phyloP scores from a whole-genome alignment of 1,139 yeast genomes.

The Diutina catenulata region DNA sequence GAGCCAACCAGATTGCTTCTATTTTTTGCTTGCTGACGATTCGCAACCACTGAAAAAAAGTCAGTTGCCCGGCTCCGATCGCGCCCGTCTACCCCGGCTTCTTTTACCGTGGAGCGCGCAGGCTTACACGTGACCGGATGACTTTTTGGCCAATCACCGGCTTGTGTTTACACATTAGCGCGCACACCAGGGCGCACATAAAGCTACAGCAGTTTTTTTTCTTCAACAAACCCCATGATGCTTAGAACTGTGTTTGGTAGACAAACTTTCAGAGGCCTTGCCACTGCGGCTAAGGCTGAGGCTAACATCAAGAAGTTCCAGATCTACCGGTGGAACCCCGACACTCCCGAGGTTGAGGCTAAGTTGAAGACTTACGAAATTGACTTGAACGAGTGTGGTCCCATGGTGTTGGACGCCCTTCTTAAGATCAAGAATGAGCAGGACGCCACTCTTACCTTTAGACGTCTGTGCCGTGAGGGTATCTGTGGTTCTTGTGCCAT shows the following conservation, averaged over 20 bases:
- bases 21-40: too few relatives aligned
- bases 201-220: too few relatives aligned
- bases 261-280: constrained; percentile 22
- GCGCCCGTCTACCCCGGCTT: too few relatives aligned
- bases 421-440: constrained; percentile 93
- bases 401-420: constrained; percentile 94
- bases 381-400: constrained; percentile 88
- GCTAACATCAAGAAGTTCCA: constrained; percentile 74
- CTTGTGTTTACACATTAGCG: too few relatives aligned
- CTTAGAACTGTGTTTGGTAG: constrained; percentile 12
- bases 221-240: constrained; percentile 9
- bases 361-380: constrained; percentile 70
- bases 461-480: constrained; percentile 99
- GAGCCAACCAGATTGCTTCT: too few relatives aligned
- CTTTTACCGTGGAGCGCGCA: too few relatives aligned
- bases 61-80: too few relatives aligned
- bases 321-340: constrained; percentile 98
- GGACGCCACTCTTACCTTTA: constrained; percentile 87
- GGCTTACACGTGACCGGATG: too few relatives aligned
- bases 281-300: constrained; percentile 22
- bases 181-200: too few relatives aligned
- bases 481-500: constrained; percentile 99
- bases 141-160: too few relatives aligned
- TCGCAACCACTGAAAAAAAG: too few relatives aligned
- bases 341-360: constrained; percentile 89